phyloP scores from a whole-genome alignment of 805 yeast genomes.

The Saccharomyces eubayanus region DNA sequence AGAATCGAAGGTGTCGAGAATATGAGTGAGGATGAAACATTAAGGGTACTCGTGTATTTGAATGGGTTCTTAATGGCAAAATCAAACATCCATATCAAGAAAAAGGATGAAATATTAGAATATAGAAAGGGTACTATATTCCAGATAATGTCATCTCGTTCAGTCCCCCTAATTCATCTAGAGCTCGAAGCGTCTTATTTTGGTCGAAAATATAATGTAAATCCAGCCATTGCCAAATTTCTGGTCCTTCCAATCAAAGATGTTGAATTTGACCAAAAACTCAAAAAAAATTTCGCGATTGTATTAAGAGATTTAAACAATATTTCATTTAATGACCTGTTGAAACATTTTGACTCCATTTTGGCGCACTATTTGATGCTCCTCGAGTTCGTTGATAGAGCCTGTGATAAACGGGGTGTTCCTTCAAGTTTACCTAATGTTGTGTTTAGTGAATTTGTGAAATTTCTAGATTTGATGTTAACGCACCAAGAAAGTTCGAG shows the following conservation, averaged over 20 bases:
- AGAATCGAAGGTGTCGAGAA: slow-evolving; percentile 51
- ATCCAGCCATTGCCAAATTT: slow-evolving; percentile 44
- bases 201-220: slow-evolving; percentile 59
- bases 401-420: slow-evolving; percentile 10
- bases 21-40: slow-evolving; percentile 42
- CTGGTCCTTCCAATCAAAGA: slow-evolving; percentile 39
- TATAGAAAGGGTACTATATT: slow-evolving; percentile 36
- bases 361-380: slow-evolving; percentile 35
- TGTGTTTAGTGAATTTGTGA: slow-evolving; percentile 50
- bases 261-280: slow-evolving; percentile 9
- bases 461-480: slow-evolving; percentile 51
- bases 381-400: slow-evolving; percentile 21
- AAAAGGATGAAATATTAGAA: slow-evolving; percentile 41
- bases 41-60: slow-evolving; percentile 48
- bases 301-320: slow-evolving; percentile 44
- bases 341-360: slow-evolving; percentile 56
- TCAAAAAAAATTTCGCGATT: slow-evolving; percentile 40
- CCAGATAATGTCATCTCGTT: slow-evolving; percentile 38
- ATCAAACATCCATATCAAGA: slow-evolving; percentile 43
- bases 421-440: slow-evolving; percentile 26
- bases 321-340: slow-evolving; percentile 44
- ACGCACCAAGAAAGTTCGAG: slow-evolving; percentile 60
- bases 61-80: slow-evolving; percentile 59
- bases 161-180: slow-evolving; percentile 37
- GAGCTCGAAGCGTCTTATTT: slow-evolving; percentile 57